Evolutionary conservation across 176 grass and related monocot genomes (phyloP).

Genomic region (Lolium perenne): DNA sequence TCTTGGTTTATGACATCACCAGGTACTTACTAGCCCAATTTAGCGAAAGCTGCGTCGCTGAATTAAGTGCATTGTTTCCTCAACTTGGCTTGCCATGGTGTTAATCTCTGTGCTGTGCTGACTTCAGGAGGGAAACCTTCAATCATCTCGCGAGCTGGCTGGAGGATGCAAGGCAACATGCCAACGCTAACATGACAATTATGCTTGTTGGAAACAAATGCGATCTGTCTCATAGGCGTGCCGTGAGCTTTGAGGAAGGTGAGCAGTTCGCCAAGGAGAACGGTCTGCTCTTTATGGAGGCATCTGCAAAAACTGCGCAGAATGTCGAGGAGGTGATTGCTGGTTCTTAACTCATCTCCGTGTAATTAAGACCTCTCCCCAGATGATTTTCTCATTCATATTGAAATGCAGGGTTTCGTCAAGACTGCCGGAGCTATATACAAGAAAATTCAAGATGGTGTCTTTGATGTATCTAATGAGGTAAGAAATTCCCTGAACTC

Average conservation of each 20-base stretch:
- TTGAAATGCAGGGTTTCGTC: constrained; percentile 60
- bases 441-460: constrained; percentile 87
- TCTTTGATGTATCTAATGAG: constrained; percentile 87
- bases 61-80: background rate
- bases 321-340: constrained; percentile 72
- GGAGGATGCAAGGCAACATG: constrained; percentile 81
- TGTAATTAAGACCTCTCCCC: background rate
- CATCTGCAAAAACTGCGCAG: constrained; percentile 76
- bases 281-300: constrained; percentile 81
- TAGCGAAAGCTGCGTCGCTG: background rate
- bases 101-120: background rate
- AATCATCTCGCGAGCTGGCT: constrained; percentile 86
- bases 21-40: constrained; percentile 36
- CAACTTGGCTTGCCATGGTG: background rate
- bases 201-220: constrained; percentile 81
- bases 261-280: constrained; percentile 85
- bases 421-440: constrained; percentile 75
- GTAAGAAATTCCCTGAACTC: constrained; percentile 7
- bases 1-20: constrained; percentile 77
- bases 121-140: constrained; percentile 78
- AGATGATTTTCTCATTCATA: background rate
- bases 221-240: constrained; percentile 72
- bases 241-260: constrained; percentile 72
- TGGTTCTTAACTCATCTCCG: background rate
- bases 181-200: constrained; percentile 79